Evolutionary conservation across 2,329 filamentous ascomycete genomes (phyloP).

Genomic region (Ilyonectria robusta): DNA sequence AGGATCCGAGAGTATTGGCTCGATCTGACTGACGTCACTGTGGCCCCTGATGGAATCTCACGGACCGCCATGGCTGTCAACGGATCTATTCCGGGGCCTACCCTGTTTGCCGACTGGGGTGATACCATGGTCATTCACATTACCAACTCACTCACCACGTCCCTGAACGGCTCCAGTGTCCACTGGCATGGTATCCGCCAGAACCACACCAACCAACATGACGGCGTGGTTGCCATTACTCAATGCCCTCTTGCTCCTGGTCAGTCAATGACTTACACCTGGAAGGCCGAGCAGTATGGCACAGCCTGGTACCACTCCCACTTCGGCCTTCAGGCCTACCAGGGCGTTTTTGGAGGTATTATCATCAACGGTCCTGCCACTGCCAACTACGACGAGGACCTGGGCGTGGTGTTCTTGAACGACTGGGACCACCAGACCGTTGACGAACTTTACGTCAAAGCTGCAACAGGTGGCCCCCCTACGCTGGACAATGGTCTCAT

Average conservation of each 20-base stretch:
- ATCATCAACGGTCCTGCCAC: constrained; percentile 71
- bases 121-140: constrained; percentile 66
- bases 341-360: constrained; percentile 39
- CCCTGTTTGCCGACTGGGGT: constrained; percentile 68
- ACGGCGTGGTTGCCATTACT: constrained; percentile 68
- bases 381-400: constrained; percentile 73
- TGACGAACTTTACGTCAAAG: constrained; percentile 53
- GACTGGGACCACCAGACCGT: constrained; percentile 70
- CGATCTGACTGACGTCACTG: constrained; percentile 56
- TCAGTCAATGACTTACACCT: constrained; percentile 52
- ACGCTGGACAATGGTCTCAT: constrained; percentile 61
- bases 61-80: constrained; percentile 65
- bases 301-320: constrained; percentile 40
- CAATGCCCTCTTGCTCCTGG: constrained; percentile 68
- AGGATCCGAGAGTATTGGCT: constrained; percentile 66
- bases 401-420: constrained; percentile 70
- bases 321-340: constrained; percentile 38
- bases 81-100: constrained; percentile 71
- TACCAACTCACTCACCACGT: constrained; percentile 59
- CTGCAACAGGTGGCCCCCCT: constrained; percentile 51
- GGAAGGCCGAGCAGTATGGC: constrained; percentile 34
- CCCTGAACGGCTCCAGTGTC: constrained; percentile 70
- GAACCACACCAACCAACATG: constrained; percentile 65
- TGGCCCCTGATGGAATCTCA: constrained; percentile 62
- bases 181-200: constrained; percentile 77